A percentile compares a stretch with the other conserved stretches of the same genome.
phyloP scores from a whole-genome alignment of 1,284 basidiomycete genomes.

The Ganoderma lucidum region DNA sequence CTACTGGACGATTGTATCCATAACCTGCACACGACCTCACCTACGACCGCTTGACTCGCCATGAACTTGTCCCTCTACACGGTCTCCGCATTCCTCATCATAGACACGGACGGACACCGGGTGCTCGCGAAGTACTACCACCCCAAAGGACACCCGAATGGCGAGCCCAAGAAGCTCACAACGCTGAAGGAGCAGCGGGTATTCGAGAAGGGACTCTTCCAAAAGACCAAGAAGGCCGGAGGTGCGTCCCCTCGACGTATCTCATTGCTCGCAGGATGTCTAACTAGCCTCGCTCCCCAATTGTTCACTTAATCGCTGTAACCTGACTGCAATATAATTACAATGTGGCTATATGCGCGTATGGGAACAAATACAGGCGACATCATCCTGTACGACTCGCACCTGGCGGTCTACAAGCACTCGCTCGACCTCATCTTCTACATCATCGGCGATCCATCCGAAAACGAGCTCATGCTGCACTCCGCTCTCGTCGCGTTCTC shows the following conservation, averaged over 20 bases:
- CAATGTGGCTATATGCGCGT: background rate
- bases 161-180: constrained; percentile 69
- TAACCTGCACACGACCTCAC: background rate
- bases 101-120: constrained; percentile 94
- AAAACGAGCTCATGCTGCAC: constrained; percentile 98
- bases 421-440: constrained; percentile 97
- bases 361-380: constrained; percentile 72
- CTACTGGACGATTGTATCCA: background rate
- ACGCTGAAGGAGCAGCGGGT: constrained; percentile 93
- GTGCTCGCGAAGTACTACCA: constrained; percentile 96
- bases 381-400: constrained; percentile 92
- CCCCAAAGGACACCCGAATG: constrained; percentile 72
- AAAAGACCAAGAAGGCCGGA: constrained; percentile 93
- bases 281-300: background rate
- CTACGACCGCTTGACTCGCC: background rate
- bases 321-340: background rate
- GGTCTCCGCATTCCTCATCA: constrained; percentile 87
- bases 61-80: constrained; percentile 90
- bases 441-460: constrained; percentile 87
- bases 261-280: background rate
- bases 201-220: constrained; percentile 95
- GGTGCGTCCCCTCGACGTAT: constrained; percentile 59
- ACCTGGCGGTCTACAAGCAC: constrained; percentile 93
- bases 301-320: no score
- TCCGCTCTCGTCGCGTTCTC: constrained; percentile 85